Evolutionary conservation across 331 rosid genomes (phyloP).

Genomic region (Spiraea crenata): DNA sequence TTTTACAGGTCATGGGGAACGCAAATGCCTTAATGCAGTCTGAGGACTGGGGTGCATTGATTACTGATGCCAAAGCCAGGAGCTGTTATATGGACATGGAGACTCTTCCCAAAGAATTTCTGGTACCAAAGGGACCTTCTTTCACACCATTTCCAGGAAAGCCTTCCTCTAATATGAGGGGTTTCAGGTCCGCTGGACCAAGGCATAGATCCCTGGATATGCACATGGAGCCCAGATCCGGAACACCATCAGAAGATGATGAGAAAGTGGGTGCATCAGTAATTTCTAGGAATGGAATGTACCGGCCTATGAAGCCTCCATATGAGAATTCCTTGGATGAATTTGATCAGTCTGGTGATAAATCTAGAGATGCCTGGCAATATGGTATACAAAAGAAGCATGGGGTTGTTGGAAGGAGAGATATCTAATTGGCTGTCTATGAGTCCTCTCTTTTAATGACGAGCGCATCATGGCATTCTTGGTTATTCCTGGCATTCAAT

Average conservation of each 20-base stretch:
- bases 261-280: slow-evolving; percentile 49
- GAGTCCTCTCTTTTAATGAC: slow-evolving; percentile 35
- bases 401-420: slow-evolving; percentile 76
- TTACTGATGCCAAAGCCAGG: slow-evolving; percentile 75
- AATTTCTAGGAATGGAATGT: slow-evolving; percentile 66
- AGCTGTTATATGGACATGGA: slow-evolving; percentile 90
- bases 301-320: slow-evolving; percentile 49
- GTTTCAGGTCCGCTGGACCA: slow-evolving; percentile 65
- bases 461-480: slow-evolving; percentile 24
- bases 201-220: slow-evolving; percentile 78
- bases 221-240: slow-evolving; percentile 72
- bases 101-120: slow-evolving; percentile 83
- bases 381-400: slow-evolving; percentile 76
- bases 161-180: slow-evolving; percentile 60
- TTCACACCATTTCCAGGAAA: slow-evolving; percentile 61
- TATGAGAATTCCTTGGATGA: slow-evolving; percentile 69
- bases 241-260: slow-evolving; percentile 80
- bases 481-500: slow-evolving; percentile 22
- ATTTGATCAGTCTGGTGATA: slow-evolving; percentile 57
- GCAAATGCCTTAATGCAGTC: slow-evolving; percentile 80
- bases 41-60: slow-evolving; percentile 93
- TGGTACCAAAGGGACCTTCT: slow-evolving; percentile 52
- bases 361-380: slow-evolving; percentile 74
- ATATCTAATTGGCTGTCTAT: slow-evolving; percentile 39
- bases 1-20: slow-evolving; percentile 92